Percentiles rank a stretch among this genome's conserved stretches.
Conservation (phyloP, 73 alveolate species). For the Paramecium biaurelia region DNA sequence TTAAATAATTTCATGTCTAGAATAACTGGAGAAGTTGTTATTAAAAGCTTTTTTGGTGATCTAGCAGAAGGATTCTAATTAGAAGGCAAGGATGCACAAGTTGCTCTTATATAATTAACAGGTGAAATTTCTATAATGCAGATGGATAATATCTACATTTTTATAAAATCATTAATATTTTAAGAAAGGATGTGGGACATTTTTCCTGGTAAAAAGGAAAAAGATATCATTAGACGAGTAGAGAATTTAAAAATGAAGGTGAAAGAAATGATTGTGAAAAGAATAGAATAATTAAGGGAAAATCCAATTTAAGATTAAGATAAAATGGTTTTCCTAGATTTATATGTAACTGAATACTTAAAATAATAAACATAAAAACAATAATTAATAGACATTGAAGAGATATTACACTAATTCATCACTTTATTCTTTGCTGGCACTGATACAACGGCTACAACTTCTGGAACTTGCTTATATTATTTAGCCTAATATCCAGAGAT, state of each 20-base stretch:
- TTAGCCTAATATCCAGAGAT: neutral
- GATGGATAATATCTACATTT: neutral
- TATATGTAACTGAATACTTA: neutral
- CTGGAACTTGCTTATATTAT: neutral
- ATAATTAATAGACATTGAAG: neutral
- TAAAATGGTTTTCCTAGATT: neutral
- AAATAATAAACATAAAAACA: neutral
- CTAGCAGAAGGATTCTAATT: neutral
- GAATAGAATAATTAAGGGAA: neutral
- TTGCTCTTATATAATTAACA: neutral
- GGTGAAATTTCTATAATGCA: neutral
- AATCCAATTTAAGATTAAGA: neutral
- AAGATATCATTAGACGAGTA: neutral
- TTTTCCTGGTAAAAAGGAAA: neutral
- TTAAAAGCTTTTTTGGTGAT: constrained; percentile 57
- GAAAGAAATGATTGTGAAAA: neutral
- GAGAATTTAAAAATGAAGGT: neutral
- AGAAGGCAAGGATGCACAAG: constrained; percentile 19
- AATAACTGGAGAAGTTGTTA: constrained; percentile 59
- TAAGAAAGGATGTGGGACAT: neutral
- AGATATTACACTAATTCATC: neutral
- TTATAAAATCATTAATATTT: neutral
- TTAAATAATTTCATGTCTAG: neutral
- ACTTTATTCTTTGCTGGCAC: constrained; percentile 43
- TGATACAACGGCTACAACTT: constrained; percentile 46